Conservation (phyloP, 345 rosid species). For the Rhizophora mangle region DNA sequence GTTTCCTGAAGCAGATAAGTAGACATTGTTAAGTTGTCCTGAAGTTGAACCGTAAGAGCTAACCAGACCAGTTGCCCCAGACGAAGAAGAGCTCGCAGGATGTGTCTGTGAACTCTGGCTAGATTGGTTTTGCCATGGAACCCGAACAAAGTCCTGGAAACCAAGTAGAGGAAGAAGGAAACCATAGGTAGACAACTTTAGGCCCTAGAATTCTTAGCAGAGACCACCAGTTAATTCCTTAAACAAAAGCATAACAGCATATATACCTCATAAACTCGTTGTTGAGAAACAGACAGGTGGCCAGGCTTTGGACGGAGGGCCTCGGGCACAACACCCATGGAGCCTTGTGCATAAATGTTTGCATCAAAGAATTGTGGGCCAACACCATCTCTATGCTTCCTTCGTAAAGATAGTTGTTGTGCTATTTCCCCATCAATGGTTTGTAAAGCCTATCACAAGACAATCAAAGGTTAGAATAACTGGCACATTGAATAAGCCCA, state of each 20-base stretch:
- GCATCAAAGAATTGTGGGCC: conserved; percentile 68
- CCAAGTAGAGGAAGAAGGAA: background rate
- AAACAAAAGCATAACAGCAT: conserved; percentile 10
- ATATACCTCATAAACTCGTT: conserved; percentile 92
- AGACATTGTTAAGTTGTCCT: conserved; percentile 50
- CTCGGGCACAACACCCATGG: conserved; percentile 74
- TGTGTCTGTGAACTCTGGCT: conserved; percentile 54
- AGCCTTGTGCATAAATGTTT: conserved; percentile 63
- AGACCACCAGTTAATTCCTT: conserved; percentile 1
- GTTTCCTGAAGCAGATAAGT: conserved; percentile 46
- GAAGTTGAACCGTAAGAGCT: conserved; percentile 47
- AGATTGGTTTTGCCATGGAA: conserved; percentile 95
- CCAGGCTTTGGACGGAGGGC: conserved; percentile 96
- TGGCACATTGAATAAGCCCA: background rate
- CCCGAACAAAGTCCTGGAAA: conserved; percentile 88
- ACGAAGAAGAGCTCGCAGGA: conserved; percentile 52
- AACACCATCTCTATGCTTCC: conserved; percentile 84
- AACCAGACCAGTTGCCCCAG: conserved; percentile 46
- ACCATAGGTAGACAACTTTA: background rate
- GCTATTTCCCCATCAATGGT: conserved; percentile 87
- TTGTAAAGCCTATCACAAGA: conserved; percentile 65
- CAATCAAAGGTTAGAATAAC: background rate
- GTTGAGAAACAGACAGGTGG: conserved; percentile 77
- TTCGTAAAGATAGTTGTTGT: conserved; percentile 68
- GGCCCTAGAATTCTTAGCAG: conserved; percentile 14